Evolutionary conservation across 2,329 filamentous ascomycete genomes (phyloP), one percentile per base, ranked within the genome.

Genomic region (Herpotrichia juniperi): DNA sequence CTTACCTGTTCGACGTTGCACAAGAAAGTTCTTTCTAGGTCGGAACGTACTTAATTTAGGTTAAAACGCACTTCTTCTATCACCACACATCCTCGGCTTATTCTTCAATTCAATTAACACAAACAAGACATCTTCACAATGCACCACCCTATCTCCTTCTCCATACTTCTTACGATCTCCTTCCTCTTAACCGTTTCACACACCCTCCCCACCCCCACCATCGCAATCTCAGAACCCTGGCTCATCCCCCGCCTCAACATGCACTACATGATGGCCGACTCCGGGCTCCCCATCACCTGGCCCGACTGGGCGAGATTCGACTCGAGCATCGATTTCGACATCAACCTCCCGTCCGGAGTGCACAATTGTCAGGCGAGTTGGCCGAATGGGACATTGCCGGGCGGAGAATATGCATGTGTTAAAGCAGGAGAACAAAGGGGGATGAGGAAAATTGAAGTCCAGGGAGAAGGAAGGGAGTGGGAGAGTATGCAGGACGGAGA

Each of bases 251-350:
- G 37, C 30, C 51, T 69, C 11, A 28, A 60, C 21, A 61, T 63
- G 34, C 67, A 71, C 54, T 68, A 67, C 55, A 67, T 71, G 66
- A 60, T 47, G 37, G 22, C 10, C 19, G 19, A 40, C 11, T 59
- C 61, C 6, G 67, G 67, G 8, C 40, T 66, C 7, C 61, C 61
- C 4, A 58, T 59, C 40, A 37, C 31, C 1, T 71, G 67, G 67
- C 64, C 66, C 8, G 46, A 49, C 0, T n/a, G 25, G 16, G 28
- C 37, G 7, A 42, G 48, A 9, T 71, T 65, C 57, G 44, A 61
- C 32, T 60, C 54, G 6, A 63, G 62, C 10, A 58, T 71, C 35
- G 48, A 53, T 43, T 69, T 70, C 34, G 57, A 54, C 17, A 28
- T 69, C 12, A 8, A 57, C 16, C 25, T 64, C 28, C 51, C 57